phyloP scores from a whole-genome alignment of 2,329 filamentous ascomycete genomes.

The Fusarium lateritium region DNA sequence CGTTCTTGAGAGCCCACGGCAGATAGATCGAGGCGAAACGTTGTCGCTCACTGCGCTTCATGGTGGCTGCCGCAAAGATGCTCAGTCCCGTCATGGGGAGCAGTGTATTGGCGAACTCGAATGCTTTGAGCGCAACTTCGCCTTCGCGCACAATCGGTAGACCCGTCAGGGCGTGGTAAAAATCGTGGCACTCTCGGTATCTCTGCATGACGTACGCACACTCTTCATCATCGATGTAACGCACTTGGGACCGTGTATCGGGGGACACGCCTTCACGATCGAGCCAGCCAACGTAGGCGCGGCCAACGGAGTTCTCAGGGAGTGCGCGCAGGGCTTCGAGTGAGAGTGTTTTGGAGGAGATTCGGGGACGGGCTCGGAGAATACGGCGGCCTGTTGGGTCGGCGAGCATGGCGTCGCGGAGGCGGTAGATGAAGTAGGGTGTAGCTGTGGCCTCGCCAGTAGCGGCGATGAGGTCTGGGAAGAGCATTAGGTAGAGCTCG shows the following conservation, averaged over 20 bases:
- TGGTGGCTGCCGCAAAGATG: slow-evolving; percentile 86
- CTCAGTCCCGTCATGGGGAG: slow-evolving; percentile 95
- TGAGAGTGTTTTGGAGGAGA: slow-evolving; percentile 80
- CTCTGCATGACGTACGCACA: slow-evolving; percentile 99
- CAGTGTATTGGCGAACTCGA: slow-evolving; percentile 95
- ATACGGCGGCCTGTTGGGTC: slow-evolving; percentile 89
- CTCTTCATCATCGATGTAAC: slow-evolving; percentile 94
- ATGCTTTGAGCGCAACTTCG: slow-evolving; percentile 96
- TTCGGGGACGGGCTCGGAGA: slow-evolving; percentile 88
- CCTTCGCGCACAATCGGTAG: slow-evolving; percentile 94
- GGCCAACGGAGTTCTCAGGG: slow-evolving; percentile 81
- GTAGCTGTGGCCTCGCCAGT: slow-evolving; percentile 96
- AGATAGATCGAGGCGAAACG: slow-evolving; percentile 83
- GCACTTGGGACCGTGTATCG: slow-evolving; percentile 85
- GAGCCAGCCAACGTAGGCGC: slow-evolving; percentile 90
- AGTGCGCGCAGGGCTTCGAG: slow-evolving; percentile 80
- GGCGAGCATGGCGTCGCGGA: slow-evolving; percentile 92
- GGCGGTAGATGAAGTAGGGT: slow-evolving; percentile 93
- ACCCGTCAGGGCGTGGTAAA: slow-evolving; percentile 95
- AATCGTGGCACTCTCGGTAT: slow-evolving; percentile 97
- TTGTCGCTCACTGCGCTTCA: slow-evolving; percentile 84
- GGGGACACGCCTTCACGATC: slow-evolving; percentile 94
- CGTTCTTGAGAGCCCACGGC: slow-evolving; percentile 93
- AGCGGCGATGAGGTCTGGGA: slow-evolving; percentile 87
- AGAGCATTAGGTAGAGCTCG: slow-evolving; percentile 1